These are phyloP conservation scores for Fusarium verticillioides DNA, from an alignment of 2,329 filamentous ascomycete species.

Conservation along the genomic window DNA sequence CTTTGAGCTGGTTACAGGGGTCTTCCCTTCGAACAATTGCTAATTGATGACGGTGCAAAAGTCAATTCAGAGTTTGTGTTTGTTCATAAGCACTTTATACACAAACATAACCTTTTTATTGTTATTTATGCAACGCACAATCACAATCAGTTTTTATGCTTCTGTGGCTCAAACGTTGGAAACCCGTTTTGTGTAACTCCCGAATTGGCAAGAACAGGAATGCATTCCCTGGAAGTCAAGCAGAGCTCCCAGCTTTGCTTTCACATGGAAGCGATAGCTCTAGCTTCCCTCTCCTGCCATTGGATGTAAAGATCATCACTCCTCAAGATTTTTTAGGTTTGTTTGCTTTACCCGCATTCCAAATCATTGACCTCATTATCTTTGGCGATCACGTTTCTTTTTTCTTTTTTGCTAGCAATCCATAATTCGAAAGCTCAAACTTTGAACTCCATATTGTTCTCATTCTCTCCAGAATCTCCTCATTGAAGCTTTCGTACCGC, in stretches of 20 bases:
- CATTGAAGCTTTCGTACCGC: constrained; percentile 20
- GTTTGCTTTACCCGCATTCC: constrained; percentile 6
- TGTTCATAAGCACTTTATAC: neutral
- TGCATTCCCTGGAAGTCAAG: neutral
- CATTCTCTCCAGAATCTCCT: constrained; percentile 6
- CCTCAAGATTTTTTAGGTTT: neutral
- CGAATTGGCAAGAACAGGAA: constrained; percentile 8
- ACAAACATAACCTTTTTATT: neutral
- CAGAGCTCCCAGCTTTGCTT: neutral
- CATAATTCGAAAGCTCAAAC: neutral
- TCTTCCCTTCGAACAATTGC: neutral
- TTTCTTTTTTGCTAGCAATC: neutral
- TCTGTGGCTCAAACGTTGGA: constrained; percentile 15
- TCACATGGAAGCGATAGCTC: constrained; percentile 25
- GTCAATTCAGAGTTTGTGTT: neutral
- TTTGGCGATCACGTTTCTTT: neutral
- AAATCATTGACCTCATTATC: constrained; percentile 21
- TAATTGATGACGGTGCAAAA: constrained; percentile 7
- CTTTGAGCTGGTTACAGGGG: neutral
- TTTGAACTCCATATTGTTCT: neutral
- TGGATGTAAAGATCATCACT: constrained; percentile 34
- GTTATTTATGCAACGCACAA: neutral
- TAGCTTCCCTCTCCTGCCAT: constrained; percentile 19
- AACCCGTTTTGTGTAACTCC: constrained; percentile 24
- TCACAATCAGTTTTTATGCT: constrained; percentile 5